A percentile compares a stretch with the other conserved stretches of the same genome.
phyloP scores from a whole-genome alignment of 2,329 filamentous ascomycete genomes.

The Dactylellina sp. region DNA sequence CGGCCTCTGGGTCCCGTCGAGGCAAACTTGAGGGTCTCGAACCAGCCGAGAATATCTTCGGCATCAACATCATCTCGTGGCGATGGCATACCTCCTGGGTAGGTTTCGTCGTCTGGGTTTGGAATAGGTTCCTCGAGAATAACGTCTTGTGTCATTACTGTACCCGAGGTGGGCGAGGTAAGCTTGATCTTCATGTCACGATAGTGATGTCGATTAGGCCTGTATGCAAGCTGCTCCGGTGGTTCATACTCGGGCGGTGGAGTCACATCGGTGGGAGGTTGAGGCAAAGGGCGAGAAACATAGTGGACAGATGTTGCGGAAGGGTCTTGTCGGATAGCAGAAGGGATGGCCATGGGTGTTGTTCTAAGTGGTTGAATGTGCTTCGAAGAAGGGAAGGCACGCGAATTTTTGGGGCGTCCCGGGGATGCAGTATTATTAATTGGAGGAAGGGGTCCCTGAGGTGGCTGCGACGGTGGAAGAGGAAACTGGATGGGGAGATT shows the following conservation, averaged over 20 bases:
- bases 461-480: slow-evolving; percentile 32
- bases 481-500: slow-evolving; percentile 45
- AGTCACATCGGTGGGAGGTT: slow-evolving; percentile 44
- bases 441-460: slow-evolving; percentile 6
- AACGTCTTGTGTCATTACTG: slow-evolving; percentile 38
- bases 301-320: slow-evolving; percentile 34
- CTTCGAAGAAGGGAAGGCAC: slow-evolving; percentile 44
- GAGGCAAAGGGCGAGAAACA: slow-evolving; percentile 48
- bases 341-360: slow-evolving; percentile 47
- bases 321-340: slow-evolving; percentile 35
- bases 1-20: slow-evolving; percentile 42
- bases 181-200: slow-evolving; percentile 51
- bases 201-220: slow-evolving; percentile 21
- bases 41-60: slow-evolving; percentile 53
- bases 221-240: slow-evolving; percentile 17
- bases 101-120: slow-evolving; percentile 26
- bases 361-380: slow-evolving; percentile 52
- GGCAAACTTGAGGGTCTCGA: slow-evolving; percentile 53
- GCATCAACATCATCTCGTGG: slow-evolving; percentile 54
- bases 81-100: slow-evolving; percentile 20
- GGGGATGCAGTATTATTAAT: slow-evolving; percentile 18
- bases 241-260: slow-evolving; percentile 55
- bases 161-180: slow-evolving; percentile 27
- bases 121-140: slow-evolving; percentile 45
- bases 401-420: slow-evolving; percentile 28